phyloP scores from a whole-genome alignment of 2,329 filamentous ascomycete species.

The Aspergillus uvarum region DNA sequence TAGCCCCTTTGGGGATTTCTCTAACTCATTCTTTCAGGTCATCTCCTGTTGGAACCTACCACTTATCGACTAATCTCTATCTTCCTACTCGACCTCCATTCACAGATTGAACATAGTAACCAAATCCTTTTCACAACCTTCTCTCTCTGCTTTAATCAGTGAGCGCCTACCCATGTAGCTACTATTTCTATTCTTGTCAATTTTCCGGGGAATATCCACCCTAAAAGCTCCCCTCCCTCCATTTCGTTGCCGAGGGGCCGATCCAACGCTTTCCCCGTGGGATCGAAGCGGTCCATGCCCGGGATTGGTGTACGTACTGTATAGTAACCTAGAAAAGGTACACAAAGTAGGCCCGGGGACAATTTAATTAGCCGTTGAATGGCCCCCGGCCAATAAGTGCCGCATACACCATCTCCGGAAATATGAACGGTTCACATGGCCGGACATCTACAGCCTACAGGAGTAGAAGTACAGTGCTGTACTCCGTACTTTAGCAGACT shows the following conservation, averaged over 20 bases:
- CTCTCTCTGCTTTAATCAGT: neutral
- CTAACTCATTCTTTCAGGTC: conserved; percentile 28
- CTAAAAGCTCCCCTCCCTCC: neutral
- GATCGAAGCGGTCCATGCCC: neutral
- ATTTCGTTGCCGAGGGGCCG: too few relatives aligned
- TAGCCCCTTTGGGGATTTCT: conserved; percentile 21
- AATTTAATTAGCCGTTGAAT: neutral
- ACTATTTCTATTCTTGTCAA: neutral
- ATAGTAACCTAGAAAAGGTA: too few relatives aligned
- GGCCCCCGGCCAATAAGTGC: conserved; percentile 20
- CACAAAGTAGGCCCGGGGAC: neutral
- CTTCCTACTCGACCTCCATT: conserved; percentile 8
- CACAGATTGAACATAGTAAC: neutral
- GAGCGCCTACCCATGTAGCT: neutral
- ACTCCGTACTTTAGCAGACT: neutral
- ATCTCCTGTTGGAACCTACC: conserved; percentile 16
- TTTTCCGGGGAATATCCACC: conserved; percentile 3
- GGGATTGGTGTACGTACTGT: neutral
- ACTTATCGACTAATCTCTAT: conserved; percentile 23
- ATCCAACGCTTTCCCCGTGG: neutral
- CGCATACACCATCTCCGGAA: conserved; percentile 13
- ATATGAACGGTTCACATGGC: conserved; percentile 8
- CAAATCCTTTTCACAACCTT: neutral
- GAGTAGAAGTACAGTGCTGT: neutral
- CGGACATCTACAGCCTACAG: neutral